Percentiles rank a stretch among this genome's conserved stretches.
Evolutionary conservation across 805 yeast genomes (phyloP).

Genomic region (Myxozyma kluyveri): DNA sequence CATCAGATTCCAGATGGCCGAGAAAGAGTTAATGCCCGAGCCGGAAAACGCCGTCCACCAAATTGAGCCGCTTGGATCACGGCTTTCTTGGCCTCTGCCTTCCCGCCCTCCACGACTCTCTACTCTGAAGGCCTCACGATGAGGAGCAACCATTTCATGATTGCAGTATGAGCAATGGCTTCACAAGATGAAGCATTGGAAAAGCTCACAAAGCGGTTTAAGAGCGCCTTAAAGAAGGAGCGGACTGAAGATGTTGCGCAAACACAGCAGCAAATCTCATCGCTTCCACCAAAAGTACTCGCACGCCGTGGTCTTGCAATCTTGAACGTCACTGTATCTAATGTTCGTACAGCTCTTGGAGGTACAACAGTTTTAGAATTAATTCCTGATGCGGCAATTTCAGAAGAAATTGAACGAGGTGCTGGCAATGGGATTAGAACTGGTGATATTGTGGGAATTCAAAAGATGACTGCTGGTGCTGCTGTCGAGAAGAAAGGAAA

Average conservation of each 20-base stretch:
- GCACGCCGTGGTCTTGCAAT: slow-evolving; percentile 73
- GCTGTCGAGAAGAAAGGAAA: slow-evolving; percentile 12
- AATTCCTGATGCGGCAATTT: slow-evolving; percentile 49
- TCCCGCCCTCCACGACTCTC: too few species aligned
- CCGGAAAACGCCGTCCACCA: too few species aligned
- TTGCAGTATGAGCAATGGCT: not conserved
- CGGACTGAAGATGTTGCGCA: slow-evolving; percentile 53
- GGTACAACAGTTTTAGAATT: slow-evolving; percentile 71
- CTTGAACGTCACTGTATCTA: slow-evolving; percentile 58
- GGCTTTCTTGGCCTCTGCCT: too few species aligned
- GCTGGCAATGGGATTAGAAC: slow-evolving; percentile 11
- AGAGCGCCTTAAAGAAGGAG: slow-evolving; percentile 41
- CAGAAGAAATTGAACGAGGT: slow-evolving; percentile 38
- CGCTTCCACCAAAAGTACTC: slow-evolving; percentile 61
- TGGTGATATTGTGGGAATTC: slow-evolving; percentile 30
- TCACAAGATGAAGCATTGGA: slow-evolving; percentile 1
- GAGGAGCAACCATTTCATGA: too few species aligned
- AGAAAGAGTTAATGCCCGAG: too few species aligned
- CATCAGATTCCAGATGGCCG: too few species aligned
- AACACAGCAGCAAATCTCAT: slow-evolving; percentile 44
- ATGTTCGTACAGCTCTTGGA: slow-evolving; percentile 71
- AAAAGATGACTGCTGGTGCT: slow-evolving; percentile 18
- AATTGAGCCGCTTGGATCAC: too few species aligned
- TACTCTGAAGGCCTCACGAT: too few species aligned
- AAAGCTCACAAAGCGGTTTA: slow-evolving; percentile 21